Conservation (phyloP, 257 asterid genomes). For the Craterostigma plantagineum region DNA sequence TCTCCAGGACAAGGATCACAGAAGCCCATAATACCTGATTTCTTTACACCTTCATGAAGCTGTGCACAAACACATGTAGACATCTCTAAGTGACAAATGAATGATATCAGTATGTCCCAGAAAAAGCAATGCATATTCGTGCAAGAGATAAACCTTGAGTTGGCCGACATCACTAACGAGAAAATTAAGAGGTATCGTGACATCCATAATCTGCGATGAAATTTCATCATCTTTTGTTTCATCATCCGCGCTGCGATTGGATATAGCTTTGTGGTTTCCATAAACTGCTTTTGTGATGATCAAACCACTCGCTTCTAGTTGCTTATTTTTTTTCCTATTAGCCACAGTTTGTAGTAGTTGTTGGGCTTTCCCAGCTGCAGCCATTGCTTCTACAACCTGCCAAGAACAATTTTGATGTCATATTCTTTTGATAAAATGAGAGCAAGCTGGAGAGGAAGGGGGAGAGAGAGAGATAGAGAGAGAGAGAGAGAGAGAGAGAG, state of each 20-base stretch:
- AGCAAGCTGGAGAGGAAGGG: no score
- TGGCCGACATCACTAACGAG: slow-evolving; percentile 67
- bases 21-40: slow-evolving; percentile 97
- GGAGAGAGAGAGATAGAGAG: no score
- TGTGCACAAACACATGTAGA: slow-evolving; percentile 15
- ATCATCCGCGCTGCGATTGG: slow-evolving; percentile 20
- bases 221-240: slow-evolving; percentile 42
- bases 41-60: slow-evolving; percentile 86
- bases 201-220: slow-evolving; percentile 55
- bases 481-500: no score
- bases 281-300: slow-evolving; percentile 55
- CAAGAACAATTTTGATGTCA: slow-evolving; percentile 2
- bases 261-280: slow-evolving; percentile 43
- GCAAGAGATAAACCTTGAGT: slow-evolving; percentile 53
- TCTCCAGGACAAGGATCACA: slow-evolving; percentile 96
- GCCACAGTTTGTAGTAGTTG: slow-evolving; percentile 70
- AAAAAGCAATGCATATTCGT: no score
- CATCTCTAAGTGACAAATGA: no score
- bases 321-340: slow-evolving; percentile 59
- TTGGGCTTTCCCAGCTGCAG: slow-evolving; percentile 90
- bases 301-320: slow-evolving; percentile 53
- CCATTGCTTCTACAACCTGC: slow-evolving; percentile 65
- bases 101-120: no score
- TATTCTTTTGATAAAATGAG: slow-evolving; percentile 1
- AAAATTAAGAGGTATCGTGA: slow-evolving; percentile 74